phyloP scores from a whole-genome alignment of 805 yeast genomes.

The Candida xiaguanensis region DNA sequence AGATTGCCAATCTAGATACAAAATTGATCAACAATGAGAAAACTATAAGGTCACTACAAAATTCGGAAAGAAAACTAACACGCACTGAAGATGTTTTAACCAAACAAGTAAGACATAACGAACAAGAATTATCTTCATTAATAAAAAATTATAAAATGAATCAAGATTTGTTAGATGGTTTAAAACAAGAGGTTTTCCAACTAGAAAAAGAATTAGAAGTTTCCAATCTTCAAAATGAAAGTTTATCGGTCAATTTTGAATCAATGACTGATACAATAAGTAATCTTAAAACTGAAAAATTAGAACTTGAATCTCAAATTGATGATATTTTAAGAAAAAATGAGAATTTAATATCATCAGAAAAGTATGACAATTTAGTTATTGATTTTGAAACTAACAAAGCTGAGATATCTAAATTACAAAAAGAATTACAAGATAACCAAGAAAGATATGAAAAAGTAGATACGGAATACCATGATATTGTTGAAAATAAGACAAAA shows the following conservation, averaged over 20 bases:
- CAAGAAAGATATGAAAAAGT: neutral
- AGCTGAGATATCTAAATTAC: neutral
- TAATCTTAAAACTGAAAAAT: slow-evolving; percentile 9
- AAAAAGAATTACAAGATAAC: neutral
- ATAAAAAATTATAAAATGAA: slow-evolving; percentile 21
- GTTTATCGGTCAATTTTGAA: slow-evolving; percentile 1
- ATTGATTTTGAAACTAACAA: neutral
- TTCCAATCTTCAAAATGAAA: slow-evolving; percentile 2
- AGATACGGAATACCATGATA: neutral
- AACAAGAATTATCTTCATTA: slow-evolving; percentile 23
- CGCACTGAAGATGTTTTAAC: slow-evolving; percentile 19
- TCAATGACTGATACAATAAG: neutral
- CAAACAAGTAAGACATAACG: slow-evolving; percentile 24
- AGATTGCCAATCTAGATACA: slow-evolving; percentile 3
- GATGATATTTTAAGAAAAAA: slow-evolving; percentile 17
- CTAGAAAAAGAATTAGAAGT: slow-evolving; percentile 4
- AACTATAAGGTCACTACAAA: slow-evolving; percentile 16
- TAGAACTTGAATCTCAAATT: slow-evolving; percentile 12
- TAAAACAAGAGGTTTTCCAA: slow-evolving; percentile 5
- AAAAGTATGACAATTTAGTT: neutral
- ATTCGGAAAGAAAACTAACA: slow-evolving; percentile 11
- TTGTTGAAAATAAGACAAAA: slow-evolving; percentile 7
- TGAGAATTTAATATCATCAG: slow-evolving; percentile 14
- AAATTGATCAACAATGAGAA: slow-evolving; percentile 7
- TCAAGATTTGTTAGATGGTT: slow-evolving; percentile 9